Percentiles rank a stretch among this genome's conserved stretches.
Conservation (phyloP, 371 early-diverging fungal genomes). For the Mortierella sp. region DNA sequence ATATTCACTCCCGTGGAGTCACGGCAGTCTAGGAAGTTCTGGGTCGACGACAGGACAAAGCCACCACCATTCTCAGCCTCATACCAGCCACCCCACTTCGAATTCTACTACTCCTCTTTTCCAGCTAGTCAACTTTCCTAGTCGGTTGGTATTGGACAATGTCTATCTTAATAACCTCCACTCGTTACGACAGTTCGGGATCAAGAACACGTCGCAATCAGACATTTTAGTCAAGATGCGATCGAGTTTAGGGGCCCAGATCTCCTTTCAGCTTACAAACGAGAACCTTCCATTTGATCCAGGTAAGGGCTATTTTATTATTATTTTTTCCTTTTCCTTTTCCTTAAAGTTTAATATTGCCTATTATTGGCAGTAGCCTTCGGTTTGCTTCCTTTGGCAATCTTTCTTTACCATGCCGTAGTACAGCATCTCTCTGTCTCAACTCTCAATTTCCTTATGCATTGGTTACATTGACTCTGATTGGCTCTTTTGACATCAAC, state of each 20-base stretch:
- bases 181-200: slow-evolving; percentile 78
- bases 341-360: not conserved
- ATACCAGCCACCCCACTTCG: slow-evolving; percentile 16
- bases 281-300: slow-evolving; percentile 79
- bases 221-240: slow-evolving; percentile 81
- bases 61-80: slow-evolving; percentile 13
- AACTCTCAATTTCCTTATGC: not conserved
- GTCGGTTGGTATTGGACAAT: slow-evolving; percentile 74
- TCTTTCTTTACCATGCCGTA: not conserved
- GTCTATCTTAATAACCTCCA: slow-evolving; percentile 90
- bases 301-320: slow-evolving; percentile 14
- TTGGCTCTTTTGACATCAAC: slow-evolving; percentile 15
- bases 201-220: slow-evolving; percentile 75
- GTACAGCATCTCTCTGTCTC: not conserved
- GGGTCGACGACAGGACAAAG: slow-evolving; percentile 5
- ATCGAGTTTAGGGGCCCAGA: slow-evolving; percentile 84
- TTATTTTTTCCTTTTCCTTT: slow-evolving; percentile 1
- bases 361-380: not conserved
- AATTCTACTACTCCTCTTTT: slow-evolving; percentile 58
- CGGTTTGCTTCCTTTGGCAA: slow-evolving; percentile 10
- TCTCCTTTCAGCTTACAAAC: slow-evolving; percentile 90
- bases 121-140: slow-evolving; percentile 68
- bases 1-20: not conserved
- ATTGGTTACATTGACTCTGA: slow-evolving; percentile 5
- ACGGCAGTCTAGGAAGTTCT: not conserved